A percentile compares a stretch with the other conserved stretches of the same genome.
Evolutionary conservation across 352 stramenopile species (phyloP).

Genomic region (Phytophthora pisi): DNA sequence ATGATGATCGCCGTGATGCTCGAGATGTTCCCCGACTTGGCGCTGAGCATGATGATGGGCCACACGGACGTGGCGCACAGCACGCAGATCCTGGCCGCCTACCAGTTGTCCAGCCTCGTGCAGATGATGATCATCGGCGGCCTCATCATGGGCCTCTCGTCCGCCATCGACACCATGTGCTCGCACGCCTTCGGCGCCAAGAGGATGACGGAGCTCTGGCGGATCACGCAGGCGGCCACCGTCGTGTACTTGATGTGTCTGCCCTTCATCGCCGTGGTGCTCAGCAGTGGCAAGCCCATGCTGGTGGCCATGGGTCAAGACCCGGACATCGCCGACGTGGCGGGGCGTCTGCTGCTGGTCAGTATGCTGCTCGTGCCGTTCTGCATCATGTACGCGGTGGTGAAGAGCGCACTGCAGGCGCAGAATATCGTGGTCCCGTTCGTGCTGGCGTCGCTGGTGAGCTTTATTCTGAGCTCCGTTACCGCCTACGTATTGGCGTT

Average conservation of each 20-base stretch:
- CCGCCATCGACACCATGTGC: constrained; percentile 69
- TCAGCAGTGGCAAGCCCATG: constrained; percentile 52
- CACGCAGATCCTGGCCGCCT: constrained; percentile 62
- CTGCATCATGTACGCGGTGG: constrained; percentile 55
- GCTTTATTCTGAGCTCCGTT: constrained; percentile 45
- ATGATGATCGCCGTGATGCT: constrained; percentile 57
- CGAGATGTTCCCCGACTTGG: constrained; percentile 53
- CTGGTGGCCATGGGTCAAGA: constrained; percentile 62
- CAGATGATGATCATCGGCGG: constrained; percentile 59
- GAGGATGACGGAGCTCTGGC: constrained; percentile 59
- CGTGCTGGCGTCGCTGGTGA: constrained; percentile 42
- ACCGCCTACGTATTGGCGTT: constrained; percentile 61
- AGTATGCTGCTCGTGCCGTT: constrained; percentile 46
- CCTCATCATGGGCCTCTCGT: constrained; percentile 57
- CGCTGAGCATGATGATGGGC: constrained; percentile 69
- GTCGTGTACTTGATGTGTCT: constrained; percentile 52
- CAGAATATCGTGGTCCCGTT: constrained; percentile 74
- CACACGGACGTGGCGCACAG: constrained; percentile 53
- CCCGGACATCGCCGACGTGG: constrained; percentile 48
- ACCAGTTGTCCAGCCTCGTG: constrained; percentile 54
- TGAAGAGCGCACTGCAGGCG: constrained; percentile 60
- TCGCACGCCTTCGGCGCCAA: constrained; percentile 72
- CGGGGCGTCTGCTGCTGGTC: constrained; percentile 44
- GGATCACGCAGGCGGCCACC: constrained; percentile 63
- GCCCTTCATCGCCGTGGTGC: constrained; percentile 42